Percentiles rank a stretch among this genome's conserved stretches.
phyloP scores from a whole-genome alignment of 1,284 basidiomycete species.

The Meira miltonrushii region DNA sequence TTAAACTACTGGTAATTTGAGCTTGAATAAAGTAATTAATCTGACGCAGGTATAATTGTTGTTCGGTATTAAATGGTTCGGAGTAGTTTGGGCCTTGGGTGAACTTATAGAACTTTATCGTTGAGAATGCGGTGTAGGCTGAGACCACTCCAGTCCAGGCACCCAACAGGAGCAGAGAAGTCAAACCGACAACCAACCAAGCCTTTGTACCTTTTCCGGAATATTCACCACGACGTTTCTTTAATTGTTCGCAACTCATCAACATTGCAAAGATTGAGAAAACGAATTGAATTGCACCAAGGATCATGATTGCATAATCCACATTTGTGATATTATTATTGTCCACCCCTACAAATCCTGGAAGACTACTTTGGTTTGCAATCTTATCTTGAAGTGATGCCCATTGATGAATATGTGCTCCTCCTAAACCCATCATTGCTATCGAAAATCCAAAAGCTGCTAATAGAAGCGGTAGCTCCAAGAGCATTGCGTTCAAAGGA shows the following conservation, averaged over 20 bases:
- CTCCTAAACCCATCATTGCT: constrained; percentile 31
- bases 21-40: constrained; percentile 17
- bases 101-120: constrained; percentile 25
- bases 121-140: constrained; percentile 29
- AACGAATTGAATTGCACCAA: constrained; percentile 26
- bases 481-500: constrained; percentile 19
- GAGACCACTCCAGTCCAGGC: constrained; percentile 28
- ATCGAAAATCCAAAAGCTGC: constrained; percentile 30
- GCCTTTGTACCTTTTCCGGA: constrained; percentile 38
- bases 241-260: constrained; percentile 33
- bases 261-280: constrained; percentile 26
- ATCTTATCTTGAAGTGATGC: constrained; percentile 13
- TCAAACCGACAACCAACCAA: constrained; percentile 28
- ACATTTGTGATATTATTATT: constrained; percentile 31
- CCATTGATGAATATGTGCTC: constrained; percentile 25
- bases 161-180: constrained; percentile 25
- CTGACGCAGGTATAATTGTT: constrained; percentile 22
- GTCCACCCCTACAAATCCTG: constrained; percentile 23
- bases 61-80: constrained; percentile 25
- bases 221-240: constrained; percentile 30
- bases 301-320: constrained; percentile 27
- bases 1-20: not conserved
- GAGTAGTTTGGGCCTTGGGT: constrained; percentile 16
- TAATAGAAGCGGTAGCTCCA: constrained; percentile 35
- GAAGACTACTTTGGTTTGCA: not conserved